Base-by-base conservation (phyloP, 768 basidiomycete genomes). In the Boletus bicolor region DNA sequence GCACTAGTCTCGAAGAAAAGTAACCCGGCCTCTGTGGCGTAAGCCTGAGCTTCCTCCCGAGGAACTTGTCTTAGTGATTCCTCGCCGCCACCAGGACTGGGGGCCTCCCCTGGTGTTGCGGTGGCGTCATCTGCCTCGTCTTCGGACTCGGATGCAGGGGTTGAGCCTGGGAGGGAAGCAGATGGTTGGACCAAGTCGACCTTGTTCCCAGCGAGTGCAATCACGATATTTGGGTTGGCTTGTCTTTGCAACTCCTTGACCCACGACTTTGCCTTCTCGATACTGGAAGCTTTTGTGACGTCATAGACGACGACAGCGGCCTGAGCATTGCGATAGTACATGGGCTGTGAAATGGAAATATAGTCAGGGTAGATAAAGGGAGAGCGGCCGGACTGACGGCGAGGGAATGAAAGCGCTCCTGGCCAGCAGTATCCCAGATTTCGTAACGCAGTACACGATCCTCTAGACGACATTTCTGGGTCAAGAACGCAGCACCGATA, bases 201-300 rank as follows among this genome's bases (percentile, higher is more conserved):
- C 75, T 99, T 98, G 82, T 99, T 99, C 32, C 97, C 97, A 11
- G 93, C 93, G 49, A 99, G 85, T 7, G 96, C 95, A 65, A 99
- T 98, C 69, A 99, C 95, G 68, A 98, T 98, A 72, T 98, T 98
- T 36, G 96, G 95, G 71, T 98, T 97, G 24, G 97, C 97, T 69
- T 99, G 97, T 61, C 97, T 85, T 71, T 99, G 97, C 24, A 99
- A 81, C 74, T 99, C 97, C 77, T 97, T 98, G 55, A 99, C 94
- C 97, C 97, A 99, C 32, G 95, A 93, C 78, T 98, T 98, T 52
- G 97, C 97, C 73, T 98, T 98, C 73, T 98, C 96, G 55, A 99
- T 80, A 66, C 93, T 96, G 54, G 89, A 82, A 44, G 92, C 90
- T 74, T 98, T 97, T 48, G 96, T 98, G 53, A 98, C 86, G 70